Evolutionary conservation across 1,284 basidiomycete genomes (phyloP).

Genomic region (Ustilago tritici): DNA sequence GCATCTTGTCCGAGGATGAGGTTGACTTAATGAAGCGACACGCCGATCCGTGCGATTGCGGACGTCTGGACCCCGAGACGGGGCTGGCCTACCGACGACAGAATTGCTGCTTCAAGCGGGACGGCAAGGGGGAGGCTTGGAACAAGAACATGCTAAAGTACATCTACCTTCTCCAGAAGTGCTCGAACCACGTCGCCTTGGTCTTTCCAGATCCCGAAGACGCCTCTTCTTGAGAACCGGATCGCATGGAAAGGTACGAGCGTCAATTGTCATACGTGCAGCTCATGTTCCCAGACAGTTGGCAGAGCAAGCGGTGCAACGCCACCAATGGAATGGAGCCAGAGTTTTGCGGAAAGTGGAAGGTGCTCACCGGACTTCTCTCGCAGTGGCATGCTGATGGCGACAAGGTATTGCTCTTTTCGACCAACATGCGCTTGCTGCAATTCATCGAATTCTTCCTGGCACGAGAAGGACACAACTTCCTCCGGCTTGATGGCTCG

Average conservation of each 20-base stretch:
- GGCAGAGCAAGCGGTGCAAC: conserved; percentile 49
- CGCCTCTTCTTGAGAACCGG: conserved; percentile 24
- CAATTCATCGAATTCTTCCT: conserved; percentile 82
- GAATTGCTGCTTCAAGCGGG: conserved; percentile 73
- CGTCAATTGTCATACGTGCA: conserved; percentile 61
- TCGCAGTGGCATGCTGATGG: conserved; percentile 71
- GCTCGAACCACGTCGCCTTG: conserved; percentile 85
- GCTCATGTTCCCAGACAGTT: conserved; percentile 65
- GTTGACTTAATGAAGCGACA: conserved; percentile 78
- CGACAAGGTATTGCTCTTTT: conserved; percentile 76
- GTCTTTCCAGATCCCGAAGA: conserved; percentile 77
- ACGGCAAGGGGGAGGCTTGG: conserved; percentile 74
- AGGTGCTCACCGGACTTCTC: conserved; percentile 79
- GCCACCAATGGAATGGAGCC: conserved; percentile 64
- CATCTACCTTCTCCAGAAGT: conserved; percentile 81
- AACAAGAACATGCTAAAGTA: conserved; percentile 74
- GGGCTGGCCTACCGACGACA: conserved; percentile 53
- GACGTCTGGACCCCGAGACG: conserved; percentile 70
- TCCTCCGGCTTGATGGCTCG: conserved; percentile 80
- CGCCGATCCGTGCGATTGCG: conserved; percentile 80
- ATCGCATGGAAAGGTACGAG: conserved; percentile 51
- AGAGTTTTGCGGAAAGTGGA: conserved; percentile 84
- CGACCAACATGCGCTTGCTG: conserved; percentile 83
- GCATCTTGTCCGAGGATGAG: conserved; percentile 75
- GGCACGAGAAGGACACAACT: conserved; percentile 76